Base-by-base conservation (phyloP, 2,329 filamentous ascomycete species). In the Fusarium haematococcum region DNA sequence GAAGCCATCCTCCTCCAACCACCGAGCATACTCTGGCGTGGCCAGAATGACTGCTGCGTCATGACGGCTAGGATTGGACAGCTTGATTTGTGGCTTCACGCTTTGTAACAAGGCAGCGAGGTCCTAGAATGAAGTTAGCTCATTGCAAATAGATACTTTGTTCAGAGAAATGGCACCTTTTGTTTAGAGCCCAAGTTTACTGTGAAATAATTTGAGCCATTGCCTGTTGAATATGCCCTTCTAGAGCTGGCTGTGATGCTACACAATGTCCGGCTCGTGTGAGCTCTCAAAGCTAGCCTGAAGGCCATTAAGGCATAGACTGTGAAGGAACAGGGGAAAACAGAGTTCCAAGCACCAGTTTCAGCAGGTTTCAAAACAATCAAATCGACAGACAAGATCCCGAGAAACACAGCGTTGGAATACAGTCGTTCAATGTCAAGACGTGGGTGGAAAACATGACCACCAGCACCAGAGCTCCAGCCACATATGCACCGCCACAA, bases 21-120 rank as follows among this genome's bases (percentile, higher is more conserved):
- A 86, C 13, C 80, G 80, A n/a, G 87, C 83, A 62, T 89, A 85
- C 18, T 84, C 78, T 27, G 84, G 85, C 23, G 88, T 89, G 20
- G 85, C 85, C 11, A 91, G 81, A 20, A 91, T 81, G 25, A 89
- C 84, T 18, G 86, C 85, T 8, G 85, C 85, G 71, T 87, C 74
- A 45, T 83, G 80, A 13, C 68, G 68, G n/a, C 69, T 58, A 30
- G 78, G 70, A 32, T 83, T 83, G 37, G 75, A 56, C 30, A 82
- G 61, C 32, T 78, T 65, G 48, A 77, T 67, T 59, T 78, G 75
- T 13, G 67, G 65, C 14, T 66, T 77, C 63, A 78, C 60, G 16
- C 59, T 41, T 68, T 75, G 64, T 35, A 77, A 65, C 11, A 77
- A 32, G 13, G 64, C 68, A 52, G 69, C 73, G 23, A 76, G 62